phyloP scores from a whole-genome alignment of 768 basidiomycete species.

The Termitomyces titanicus region DNA sequence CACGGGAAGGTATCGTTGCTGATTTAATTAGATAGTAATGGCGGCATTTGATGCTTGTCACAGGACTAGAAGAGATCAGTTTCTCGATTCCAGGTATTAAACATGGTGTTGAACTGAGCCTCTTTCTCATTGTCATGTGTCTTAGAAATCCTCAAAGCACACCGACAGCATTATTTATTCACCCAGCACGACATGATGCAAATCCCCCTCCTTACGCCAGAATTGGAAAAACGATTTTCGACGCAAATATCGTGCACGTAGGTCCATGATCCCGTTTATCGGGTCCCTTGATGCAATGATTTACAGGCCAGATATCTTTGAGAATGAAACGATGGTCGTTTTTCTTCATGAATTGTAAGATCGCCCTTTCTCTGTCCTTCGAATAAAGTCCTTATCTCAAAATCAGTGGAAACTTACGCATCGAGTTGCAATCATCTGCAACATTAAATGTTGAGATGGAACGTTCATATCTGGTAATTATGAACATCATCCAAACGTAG shows the following conservation, averaged over 20 bases:
- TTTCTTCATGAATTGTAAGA: conserved; percentile 95
- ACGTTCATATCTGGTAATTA: conserved; percentile 75
- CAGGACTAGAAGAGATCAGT: conserved; percentile 60
- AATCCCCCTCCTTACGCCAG: conserved; percentile 67
- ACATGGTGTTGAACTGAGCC: conserved; percentile 2
- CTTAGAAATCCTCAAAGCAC: conserved; percentile 81
- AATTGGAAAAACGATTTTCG: conserved; percentile 69
- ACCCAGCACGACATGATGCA: conserved; percentile 75
- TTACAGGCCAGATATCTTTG: conserved; percentile 70
- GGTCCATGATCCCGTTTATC: conserved; percentile 24
- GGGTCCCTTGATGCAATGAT: neutral
- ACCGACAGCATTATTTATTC: conserved; percentile 83
- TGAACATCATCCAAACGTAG: neutral
- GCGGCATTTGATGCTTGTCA: conserved; percentile 3
- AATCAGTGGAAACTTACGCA: conserved; percentile 79
- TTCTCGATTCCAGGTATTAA: conserved; percentile 65
- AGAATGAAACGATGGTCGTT: conserved; percentile 73
- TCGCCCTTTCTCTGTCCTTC: neutral
- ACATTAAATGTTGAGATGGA: conserved; percentile 75
- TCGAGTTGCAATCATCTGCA: conserved; percentile 72
- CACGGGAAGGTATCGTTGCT: conserved; percentile 58
- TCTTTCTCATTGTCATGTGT: neutral
- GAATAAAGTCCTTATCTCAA: neutral
- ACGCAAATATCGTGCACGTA: conserved; percentile 90
- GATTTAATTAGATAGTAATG: neutral